Conservation (phyloP, 306 rosid species). For the Oxytropis ochrocephala region DNA sequence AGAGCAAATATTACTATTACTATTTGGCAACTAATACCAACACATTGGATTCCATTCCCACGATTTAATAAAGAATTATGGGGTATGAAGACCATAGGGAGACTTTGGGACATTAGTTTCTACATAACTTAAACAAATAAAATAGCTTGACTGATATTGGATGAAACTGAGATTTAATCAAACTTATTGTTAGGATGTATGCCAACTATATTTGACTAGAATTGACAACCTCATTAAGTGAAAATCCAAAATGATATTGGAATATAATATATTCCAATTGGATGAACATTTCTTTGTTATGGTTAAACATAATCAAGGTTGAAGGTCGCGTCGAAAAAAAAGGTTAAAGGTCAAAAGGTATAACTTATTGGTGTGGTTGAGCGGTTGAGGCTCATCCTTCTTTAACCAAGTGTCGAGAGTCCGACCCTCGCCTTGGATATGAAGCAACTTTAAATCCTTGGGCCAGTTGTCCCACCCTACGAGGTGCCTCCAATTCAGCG, state of each 20-base stretch:
- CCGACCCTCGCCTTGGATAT: too few relatives aligned
- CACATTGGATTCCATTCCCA: constrained; percentile 29
- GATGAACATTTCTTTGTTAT: background rate
- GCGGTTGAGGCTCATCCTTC: too few relatives aligned
- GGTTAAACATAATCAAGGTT: constrained; percentile 7
- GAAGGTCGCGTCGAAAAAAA: too few relatives aligned
- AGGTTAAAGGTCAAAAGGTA: constrained; percentile 27
- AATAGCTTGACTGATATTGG: constrained; percentile 11
- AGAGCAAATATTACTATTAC: background rate
- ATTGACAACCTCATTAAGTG: background rate
- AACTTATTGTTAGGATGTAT: constrained; percentile 28
- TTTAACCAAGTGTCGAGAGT: too few relatives aligned
- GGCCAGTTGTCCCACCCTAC: too few relatives aligned
- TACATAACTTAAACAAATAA: constrained; percentile 5
- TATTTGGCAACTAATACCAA: background rate
- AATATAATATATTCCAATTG: constrained; percentile 1
- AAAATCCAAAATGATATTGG: background rate
- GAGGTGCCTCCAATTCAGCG: too few relatives aligned
- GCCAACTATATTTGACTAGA: constrained; percentile 36
- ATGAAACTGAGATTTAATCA: constrained; percentile 30
- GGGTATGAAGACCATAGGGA: constrained; percentile 6
- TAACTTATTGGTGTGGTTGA: too few relatives aligned
- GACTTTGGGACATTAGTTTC: constrained; percentile 24
- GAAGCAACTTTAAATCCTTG: too few relatives aligned
- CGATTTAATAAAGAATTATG: background rate